Conservation (phyloP, 2,329 filamentous ascomycete species). For the Lasiodiplodia sp. region DNA sequence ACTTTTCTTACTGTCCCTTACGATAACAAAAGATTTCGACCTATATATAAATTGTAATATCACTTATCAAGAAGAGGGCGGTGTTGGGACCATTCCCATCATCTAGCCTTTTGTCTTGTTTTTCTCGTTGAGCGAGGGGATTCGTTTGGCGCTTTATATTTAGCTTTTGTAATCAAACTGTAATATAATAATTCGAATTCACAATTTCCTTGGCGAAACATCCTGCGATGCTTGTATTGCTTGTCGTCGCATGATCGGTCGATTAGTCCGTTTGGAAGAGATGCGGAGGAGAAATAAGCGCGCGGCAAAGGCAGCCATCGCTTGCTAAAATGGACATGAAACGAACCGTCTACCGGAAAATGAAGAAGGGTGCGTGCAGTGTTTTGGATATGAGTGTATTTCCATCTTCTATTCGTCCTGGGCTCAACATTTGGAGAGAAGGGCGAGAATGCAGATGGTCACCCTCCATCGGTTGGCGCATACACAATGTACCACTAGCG, state of each 20-base stretch:
- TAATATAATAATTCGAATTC: background rate
- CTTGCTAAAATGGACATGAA: background rate
- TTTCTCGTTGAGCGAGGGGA: background rate
- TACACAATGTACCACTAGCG: background rate
- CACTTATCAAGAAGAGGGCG: background rate
- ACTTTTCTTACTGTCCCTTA: background rate
- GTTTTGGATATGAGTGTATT: background rate
- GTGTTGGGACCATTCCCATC: background rate
- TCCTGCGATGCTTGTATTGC: background rate
- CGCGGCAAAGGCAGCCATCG: background rate
- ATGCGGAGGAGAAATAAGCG: background rate
- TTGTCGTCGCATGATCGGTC: background rate
- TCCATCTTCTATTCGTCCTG: background rate
- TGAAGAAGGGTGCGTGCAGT: background rate
- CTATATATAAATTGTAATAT: background rate
- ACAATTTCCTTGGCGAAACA: too few species aligned
- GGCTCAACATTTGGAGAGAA: background rate
- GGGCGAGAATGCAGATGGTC: background rate
- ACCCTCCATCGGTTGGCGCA: background rate
- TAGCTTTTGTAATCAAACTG: background rate
- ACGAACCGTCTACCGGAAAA: background rate
- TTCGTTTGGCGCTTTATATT: too few species aligned
- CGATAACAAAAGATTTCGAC: background rate
- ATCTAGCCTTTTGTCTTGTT: too few species aligned
- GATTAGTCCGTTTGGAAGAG: background rate